These are phyloP conservation scores for Saxophila tyrrhenica DNA, from an alignment of 495 filamentous ascomycete genomes.

Conservation along the genomic window DNA sequence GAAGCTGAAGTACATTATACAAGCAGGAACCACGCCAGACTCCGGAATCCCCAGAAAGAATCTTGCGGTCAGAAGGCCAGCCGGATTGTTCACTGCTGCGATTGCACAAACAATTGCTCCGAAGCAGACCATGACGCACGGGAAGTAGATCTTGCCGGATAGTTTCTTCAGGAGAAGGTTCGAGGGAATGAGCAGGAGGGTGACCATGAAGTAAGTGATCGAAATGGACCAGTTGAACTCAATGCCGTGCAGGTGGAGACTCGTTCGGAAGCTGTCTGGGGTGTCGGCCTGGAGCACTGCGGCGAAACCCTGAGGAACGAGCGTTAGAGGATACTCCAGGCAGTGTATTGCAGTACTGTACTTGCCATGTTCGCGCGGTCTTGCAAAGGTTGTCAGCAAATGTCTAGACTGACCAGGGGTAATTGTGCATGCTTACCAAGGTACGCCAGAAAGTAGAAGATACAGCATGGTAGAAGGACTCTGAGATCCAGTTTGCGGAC, in stretches of 20 bases:
- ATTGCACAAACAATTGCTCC: conserved; percentile 2
- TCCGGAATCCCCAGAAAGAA: conserved; percentile 9
- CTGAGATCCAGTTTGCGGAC: conserved; percentile 7
- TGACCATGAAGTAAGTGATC: conserved; percentile 5
- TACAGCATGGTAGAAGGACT: conserved; percentile 8
- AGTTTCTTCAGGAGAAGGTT: conserved; percentile 10
- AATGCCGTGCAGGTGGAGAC: conserved; percentile 4
- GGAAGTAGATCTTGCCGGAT: conserved; percentile 7
- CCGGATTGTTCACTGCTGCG: background rate
- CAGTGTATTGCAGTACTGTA: background rate
- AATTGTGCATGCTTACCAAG: background rate
- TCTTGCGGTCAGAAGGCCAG: background rate
- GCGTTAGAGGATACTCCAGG: too few species aligned
- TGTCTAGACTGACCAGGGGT: too few species aligned
- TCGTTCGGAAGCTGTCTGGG: conserved; percentile 1
- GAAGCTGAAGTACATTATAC: conserved; percentile 10
- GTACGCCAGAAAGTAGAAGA: conserved; percentile 6
- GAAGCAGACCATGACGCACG: background rate
- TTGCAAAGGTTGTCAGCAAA: background rate
- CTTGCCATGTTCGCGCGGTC: background rate
- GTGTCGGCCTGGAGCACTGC: conserved; percentile 5
- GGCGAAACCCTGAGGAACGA: background rate
- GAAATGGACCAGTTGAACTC: conserved; percentile 11
- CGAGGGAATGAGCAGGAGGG: conserved; percentile 3
- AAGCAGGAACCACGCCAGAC: conserved; percentile 3